Evolutionary conservation across 345 rosid genomes (phyloP), one percentile per base, ranked within the genome.

Genomic region (thale cress (Arabidopsis thaliana)): DNA sequence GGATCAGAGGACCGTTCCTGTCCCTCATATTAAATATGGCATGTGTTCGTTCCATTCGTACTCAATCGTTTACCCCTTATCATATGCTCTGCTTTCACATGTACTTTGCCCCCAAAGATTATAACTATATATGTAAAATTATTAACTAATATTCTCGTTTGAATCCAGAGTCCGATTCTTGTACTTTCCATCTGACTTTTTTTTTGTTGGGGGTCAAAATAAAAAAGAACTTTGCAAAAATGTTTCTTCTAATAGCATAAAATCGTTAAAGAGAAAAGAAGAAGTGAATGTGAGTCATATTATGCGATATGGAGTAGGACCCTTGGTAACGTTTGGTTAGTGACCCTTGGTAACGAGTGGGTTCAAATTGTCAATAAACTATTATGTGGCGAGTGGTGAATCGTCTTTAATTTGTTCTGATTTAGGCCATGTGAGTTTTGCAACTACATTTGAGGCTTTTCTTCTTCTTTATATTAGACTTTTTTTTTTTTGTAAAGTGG

Each of bases 1-100:
- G 56, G 79, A 76, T 69, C 69, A 76, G 69, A 76, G 64, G 69
- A 76, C 79, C 79, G 57, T 69, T 76, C 64, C 44, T 76, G 79
- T 76, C 79, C 53, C 79, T 69, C 75, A 52, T 69, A 69, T 61
- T 76, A 60, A 76, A 76, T 76, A 76, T 52, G 79, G 40, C 75
- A 76, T 76, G 79, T 76, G 79, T 75, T 75, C 32, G 32, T 28
- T 28, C 32, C 32, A 28, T 28, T 28, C 64, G 44, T 77, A 48
- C 66, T 71, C 79, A 53, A 33, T 50, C 63, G 32, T 55, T 55
- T 70, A 23, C 48, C 20, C 67, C 60, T 48, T 53, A 68, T 44
- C 79, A 76, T 76, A 51, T 76, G 69, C 79, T 76, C 79, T 76
- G 74, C 13, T 76, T 76, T 69, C 74, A 76, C 74, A 76, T 76